Percentiles rank a stretch among this genome's conserved stretches.
Evolutionary conservation across 202 grass and related monocot genomes (phyloP).

Genomic region (Tripidium arundinaceum): DNA sequence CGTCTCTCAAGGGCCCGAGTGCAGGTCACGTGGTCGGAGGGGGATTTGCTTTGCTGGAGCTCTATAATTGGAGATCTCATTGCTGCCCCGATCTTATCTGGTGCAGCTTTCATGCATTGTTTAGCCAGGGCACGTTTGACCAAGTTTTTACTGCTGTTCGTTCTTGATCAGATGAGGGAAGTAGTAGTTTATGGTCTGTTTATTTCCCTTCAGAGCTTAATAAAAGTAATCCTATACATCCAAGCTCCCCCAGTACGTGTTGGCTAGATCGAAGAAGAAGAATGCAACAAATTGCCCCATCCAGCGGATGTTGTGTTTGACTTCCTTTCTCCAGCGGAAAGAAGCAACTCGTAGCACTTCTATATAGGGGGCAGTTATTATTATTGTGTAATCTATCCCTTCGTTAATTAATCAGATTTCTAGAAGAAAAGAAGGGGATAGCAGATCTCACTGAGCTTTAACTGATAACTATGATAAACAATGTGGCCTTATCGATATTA

Average conservation of each 20-base stretch:
- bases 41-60: not conserved
- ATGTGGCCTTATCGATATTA: too few relatives aligned
- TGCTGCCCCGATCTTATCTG: conserved; percentile 9
- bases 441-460: not conserved
- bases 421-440: not conserved
- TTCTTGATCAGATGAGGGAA: not conserved
- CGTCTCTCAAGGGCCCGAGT: not conserved
- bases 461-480: not conserved
- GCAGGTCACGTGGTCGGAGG: conserved; percentile 3
- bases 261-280: not conserved
- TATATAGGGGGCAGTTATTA: too few relatives aligned
- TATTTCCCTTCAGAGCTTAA: too few relatives aligned
- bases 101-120: not conserved
- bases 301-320: not conserved
- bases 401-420: not conserved
- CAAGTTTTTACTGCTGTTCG: not conserved
- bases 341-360: not conserved
- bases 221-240: not conserved
- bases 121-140: not conserved
- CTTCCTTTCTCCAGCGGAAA: not conserved
- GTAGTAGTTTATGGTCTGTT: too few relatives aligned
- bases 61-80: not conserved
- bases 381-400: not conserved
- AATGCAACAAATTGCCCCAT: not conserved
- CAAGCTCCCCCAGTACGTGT: not conserved